These are phyloP conservation scores for Diaporthe vexans DNA, from an alignment of 2,329 filamentous ascomycete species.

Conservation along the genomic window DNA sequence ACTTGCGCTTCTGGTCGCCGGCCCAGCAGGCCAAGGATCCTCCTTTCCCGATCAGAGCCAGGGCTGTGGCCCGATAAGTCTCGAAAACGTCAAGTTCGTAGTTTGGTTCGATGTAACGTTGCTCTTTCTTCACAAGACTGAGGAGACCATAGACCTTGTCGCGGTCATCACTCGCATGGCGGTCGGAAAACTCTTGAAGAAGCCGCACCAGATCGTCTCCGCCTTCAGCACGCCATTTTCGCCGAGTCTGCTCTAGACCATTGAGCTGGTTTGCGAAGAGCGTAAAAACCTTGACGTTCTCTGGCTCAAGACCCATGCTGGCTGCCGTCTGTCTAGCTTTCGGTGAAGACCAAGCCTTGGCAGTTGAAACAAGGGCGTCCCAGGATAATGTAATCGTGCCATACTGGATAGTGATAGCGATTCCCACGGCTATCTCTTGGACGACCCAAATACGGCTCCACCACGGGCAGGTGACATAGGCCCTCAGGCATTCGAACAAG, in stretches of 20 bases:
- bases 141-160: slow-evolving; percentile 37
- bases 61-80: not conserved
- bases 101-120: not conserved
- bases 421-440: slow-evolving; percentile 16
- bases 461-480: slow-evolving; percentile 19
- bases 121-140: slow-evolving; percentile 5
- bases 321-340: not conserved
- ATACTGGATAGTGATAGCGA: not conserved
- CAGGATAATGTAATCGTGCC: slow-evolving; percentile 15
- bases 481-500: slow-evolving; percentile 26
- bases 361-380: not conserved
- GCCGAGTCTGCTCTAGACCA: not conserved
- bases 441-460: slow-evolving; percentile 38
- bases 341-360: not conserved
- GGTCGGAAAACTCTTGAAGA: slow-evolving; percentile 30
- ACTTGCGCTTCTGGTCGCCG: slow-evolving; percentile 35
- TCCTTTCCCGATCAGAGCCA: not conserved
- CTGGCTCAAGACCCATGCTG: slow-evolving; percentile 7
- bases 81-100: slow-evolving; percentile 7
- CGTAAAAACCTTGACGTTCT: slow-evolving; percentile 27
- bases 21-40: slow-evolving; percentile 11
- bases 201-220: slow-evolving; percentile 7
- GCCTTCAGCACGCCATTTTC: slow-evolving; percentile 14
- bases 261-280: not conserved
- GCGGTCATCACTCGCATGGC: slow-evolving; percentile 33